Evolutionary conservation across 805 yeast species (phyloP).

Genomic region (Wickerhamomyces rabaulensis): DNA sequence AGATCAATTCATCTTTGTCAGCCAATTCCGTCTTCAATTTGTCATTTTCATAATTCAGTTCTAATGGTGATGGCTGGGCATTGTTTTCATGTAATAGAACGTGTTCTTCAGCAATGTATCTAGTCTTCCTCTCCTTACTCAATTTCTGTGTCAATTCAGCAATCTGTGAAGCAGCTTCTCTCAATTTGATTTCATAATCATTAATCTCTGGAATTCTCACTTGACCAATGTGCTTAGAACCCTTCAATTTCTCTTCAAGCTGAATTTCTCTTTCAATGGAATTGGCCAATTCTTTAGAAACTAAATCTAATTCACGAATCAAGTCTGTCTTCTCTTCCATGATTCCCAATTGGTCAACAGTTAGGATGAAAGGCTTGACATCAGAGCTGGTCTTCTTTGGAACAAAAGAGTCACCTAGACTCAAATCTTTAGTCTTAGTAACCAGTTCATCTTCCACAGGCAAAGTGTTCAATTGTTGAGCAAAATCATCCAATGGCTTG

Average conservation of each 20-base stretch:
- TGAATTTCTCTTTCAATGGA: slow-evolving; percentile 66
- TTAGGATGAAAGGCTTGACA: slow-evolving; percentile 30
- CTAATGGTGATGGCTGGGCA: slow-evolving; percentile 46
- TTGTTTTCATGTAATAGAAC: slow-evolving; percentile 52
- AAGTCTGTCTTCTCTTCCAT: slow-evolving; percentile 55
- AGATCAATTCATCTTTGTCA: slow-evolving; percentile 42
- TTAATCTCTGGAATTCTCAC: background rate
- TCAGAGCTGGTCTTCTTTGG: slow-evolving; percentile 9
- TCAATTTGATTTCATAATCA: slow-evolving; percentile 11
- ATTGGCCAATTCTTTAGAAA: slow-evolving; percentile 67
- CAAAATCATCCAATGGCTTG: background rate
- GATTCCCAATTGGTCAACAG: slow-evolving; percentile 58
- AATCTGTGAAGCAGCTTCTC: slow-evolving; percentile 38
- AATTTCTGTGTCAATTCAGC: slow-evolving; percentile 51
- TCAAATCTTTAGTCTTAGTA: slow-evolving; percentile 5
- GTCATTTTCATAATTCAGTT: slow-evolving; percentile 51
- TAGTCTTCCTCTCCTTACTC: slow-evolving; percentile 56
- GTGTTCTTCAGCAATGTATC: slow-evolving; percentile 71
- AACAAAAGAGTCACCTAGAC: slow-evolving; percentile 15
- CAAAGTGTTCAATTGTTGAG: background rate
- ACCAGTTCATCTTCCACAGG: background rate
- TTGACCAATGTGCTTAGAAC: background rate
- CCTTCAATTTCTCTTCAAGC: slow-evolving; percentile 41
- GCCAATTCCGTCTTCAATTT: slow-evolving; percentile 43
- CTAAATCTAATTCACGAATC: slow-evolving; percentile 58